Evolutionary conservation across 2,329 filamentous ascomycete species (phyloP).

Genomic region (Myriosclerotinia scirpicola): DNA sequence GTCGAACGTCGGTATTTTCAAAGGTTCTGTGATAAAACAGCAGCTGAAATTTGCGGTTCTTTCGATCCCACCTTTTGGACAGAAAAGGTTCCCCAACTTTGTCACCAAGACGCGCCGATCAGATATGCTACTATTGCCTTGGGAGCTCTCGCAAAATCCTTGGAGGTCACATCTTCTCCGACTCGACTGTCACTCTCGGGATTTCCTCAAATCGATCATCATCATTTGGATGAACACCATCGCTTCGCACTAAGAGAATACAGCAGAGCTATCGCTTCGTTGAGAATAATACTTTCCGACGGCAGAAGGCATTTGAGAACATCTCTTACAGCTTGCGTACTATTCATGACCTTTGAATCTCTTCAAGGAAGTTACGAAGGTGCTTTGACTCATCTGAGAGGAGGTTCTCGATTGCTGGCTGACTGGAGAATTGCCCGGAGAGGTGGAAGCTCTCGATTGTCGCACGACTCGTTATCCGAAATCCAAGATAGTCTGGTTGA

Average conservation of each 20-base stretch:
- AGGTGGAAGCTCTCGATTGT: slow-evolving; percentile 36
- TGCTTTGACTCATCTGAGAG: slow-evolving; percentile 38
- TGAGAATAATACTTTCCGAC: slow-evolving; percentile 36
- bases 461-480: slow-evolving; percentile 40
- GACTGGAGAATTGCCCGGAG: slow-evolving; percentile 39
- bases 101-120: slow-evolving; percentile 38
- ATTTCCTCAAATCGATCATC: slow-evolving; percentile 39
- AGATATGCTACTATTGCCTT: slow-evolving; percentile 39
- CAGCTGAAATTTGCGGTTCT: slow-evolving; percentile 37
- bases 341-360: slow-evolving; percentile 41
- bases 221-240: slow-evolving; percentile 39
- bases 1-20: slow-evolving; percentile 40
- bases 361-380: slow-evolving; percentile 40
- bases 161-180: slow-evolving; percentile 39
- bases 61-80: slow-evolving; percentile 41
- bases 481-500: slow-evolving; percentile 40
- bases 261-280: slow-evolving; percentile 37
- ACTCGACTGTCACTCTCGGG: slow-evolving; percentile 38
- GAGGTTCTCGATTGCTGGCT: slow-evolving; percentile 37
- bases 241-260: slow-evolving; percentile 38
- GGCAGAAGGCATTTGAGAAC: slow-evolving; percentile 39
- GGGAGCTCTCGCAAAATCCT: slow-evolving; percentile 38
- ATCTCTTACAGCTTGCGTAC: slow-evolving; percentile 38
- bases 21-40: slow-evolving; percentile 40
- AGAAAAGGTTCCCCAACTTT: slow-evolving; percentile 40